Percentiles rank a stretch among this genome's conserved stretches.
Evolutionary conservation across 306 rosid species (phyloP).

Genomic region (Pyrus betulifolia): DNA sequence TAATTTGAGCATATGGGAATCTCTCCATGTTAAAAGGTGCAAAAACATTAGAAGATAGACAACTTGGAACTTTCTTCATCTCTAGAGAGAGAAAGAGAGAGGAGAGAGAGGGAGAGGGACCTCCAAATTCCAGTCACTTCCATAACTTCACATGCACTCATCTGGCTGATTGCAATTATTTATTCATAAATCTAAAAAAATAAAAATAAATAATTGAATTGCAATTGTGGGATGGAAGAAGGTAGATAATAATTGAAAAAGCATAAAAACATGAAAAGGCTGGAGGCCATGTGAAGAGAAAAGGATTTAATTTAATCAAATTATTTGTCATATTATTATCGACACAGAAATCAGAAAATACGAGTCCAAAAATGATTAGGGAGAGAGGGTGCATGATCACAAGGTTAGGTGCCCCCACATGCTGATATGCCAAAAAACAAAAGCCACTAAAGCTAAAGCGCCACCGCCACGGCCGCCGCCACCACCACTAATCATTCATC

Average conservation of each 20-base stretch:
- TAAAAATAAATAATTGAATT: background rate
- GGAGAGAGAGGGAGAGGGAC: slow-evolving; percentile 21
- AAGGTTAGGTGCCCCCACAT: slow-evolving; percentile 46
- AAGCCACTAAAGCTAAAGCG: background rate
- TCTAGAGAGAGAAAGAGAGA: background rate
- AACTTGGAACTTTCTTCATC: slow-evolving; percentile 36
- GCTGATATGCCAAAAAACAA: slow-evolving; percentile 24
- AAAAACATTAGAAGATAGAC: slow-evolving; percentile 22
- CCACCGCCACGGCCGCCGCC: slow-evolving; percentile 20
- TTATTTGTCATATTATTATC: background rate
- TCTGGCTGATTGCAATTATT: slow-evolving; percentile 41
- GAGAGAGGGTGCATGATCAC: slow-evolving; percentile 19
- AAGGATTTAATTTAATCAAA: background rate
- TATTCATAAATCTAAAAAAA: background rate
- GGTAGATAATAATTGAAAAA: slow-evolving; percentile 33
- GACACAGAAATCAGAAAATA: background rate
- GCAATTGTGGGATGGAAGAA: slow-evolving; percentile 23
- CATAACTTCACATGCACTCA: slow-evolving; percentile 53
- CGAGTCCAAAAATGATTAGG: background rate
- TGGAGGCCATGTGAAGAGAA: slow-evolving; percentile 65
- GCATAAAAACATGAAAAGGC: slow-evolving; percentile 34
- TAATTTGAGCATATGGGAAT: slow-evolving; percentile 17
- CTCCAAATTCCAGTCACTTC: slow-evolving; percentile 44
- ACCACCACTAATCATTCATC: slow-evolving; percentile 27
- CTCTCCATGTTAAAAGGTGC: slow-evolving; percentile 26